Conservation (phyloP, 1,139 yeast genomes). For the Candida neerlandica region DNA sequence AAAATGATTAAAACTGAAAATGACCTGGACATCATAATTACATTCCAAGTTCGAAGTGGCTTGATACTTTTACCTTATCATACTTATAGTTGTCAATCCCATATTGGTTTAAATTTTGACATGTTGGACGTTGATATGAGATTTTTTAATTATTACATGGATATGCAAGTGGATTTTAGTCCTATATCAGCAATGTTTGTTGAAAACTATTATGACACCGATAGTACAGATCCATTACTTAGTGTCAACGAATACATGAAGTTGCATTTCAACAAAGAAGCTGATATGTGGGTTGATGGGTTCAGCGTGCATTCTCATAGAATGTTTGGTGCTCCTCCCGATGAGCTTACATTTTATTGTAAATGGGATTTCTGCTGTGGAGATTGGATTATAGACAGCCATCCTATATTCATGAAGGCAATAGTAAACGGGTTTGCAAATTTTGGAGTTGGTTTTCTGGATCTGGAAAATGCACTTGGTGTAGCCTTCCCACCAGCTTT, state of each 20-base stretch:
- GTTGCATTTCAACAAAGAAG: constrained; percentile 19
- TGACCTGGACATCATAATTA: constrained; percentile 75
- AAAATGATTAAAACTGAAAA: constrained; percentile 57
- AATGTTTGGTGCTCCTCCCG: constrained; percentile 90
- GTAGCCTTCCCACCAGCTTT: constrained; percentile 57
- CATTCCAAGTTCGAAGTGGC: constrained; percentile 71
- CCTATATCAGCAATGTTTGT: constrained; percentile 45
- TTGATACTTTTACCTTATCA: constrained; percentile 71
- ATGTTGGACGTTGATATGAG: constrained; percentile 75
- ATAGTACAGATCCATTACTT: constrained; percentile 22
- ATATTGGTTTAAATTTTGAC: constrained; percentile 65
- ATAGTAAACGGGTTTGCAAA: constrained; percentile 47
- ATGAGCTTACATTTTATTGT: constrained; percentile 83
- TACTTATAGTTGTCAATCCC: constrained; percentile 65
- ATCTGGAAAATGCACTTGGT: constrained; percentile 72
- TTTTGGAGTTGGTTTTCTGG: constrained; percentile 65
- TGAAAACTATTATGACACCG: constrained; percentile 19
- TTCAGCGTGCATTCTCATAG: constrained; percentile 80
- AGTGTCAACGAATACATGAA: constrained; percentile 29
- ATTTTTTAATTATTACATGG: constrained; percentile 93
- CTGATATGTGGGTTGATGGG: constrained; percentile 59
- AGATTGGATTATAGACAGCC: constrained; percentile 54
- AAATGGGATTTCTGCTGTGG: constrained; percentile 86
- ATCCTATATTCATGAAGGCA: constrained; percentile 49
- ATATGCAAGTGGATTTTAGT: constrained; percentile 62